Evolutionary conservation across 331 rosid species (phyloP).

Genomic region (Malus hybrid): DNA sequence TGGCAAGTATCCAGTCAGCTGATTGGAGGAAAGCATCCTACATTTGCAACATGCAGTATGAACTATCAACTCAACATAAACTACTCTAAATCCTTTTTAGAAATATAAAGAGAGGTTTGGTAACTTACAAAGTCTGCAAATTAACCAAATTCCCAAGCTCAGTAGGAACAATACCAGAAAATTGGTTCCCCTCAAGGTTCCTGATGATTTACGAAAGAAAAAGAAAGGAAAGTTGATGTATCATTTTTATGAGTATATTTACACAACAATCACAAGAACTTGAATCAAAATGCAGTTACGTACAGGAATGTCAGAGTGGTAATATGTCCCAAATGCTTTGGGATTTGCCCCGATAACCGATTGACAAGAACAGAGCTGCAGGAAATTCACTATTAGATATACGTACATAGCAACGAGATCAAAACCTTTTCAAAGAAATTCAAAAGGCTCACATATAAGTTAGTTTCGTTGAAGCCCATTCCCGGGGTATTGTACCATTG

Average conservation of each 20-base stretch:
- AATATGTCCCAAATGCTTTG: conserved; percentile 55
- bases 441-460: conserved; percentile 45
- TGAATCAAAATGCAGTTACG: not conserved
- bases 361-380: conserved; percentile 66
- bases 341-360: conserved; percentile 71
- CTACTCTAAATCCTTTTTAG: not conserved
- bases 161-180: conserved; percentile 22
- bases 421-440: conserved; percentile 2
- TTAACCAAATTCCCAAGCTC: conserved; percentile 18
- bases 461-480: conserved; percentile 56
- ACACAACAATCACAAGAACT: not conserved
- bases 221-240: not conserved
- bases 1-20: conserved; percentile 61
- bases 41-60: conserved; percentile 10
- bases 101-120: conserved; percentile 8
- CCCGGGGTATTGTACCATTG: conserved; percentile 58
- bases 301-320: conserved; percentile 52
- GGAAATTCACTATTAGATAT: conserved; percentile 12
- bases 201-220: conserved; percentile 4
- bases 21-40: conserved; percentile 73
- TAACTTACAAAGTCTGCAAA: conserved; percentile 54
- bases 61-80: conserved; percentile 4
- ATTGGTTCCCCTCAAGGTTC: conserved; percentile 19
- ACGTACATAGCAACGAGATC: not conserved
- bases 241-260: not conserved